Base-by-base conservation (phyloP, 2,329 filamentous ascomycete species). In the Colletotrichum tofieldiae region DNA sequence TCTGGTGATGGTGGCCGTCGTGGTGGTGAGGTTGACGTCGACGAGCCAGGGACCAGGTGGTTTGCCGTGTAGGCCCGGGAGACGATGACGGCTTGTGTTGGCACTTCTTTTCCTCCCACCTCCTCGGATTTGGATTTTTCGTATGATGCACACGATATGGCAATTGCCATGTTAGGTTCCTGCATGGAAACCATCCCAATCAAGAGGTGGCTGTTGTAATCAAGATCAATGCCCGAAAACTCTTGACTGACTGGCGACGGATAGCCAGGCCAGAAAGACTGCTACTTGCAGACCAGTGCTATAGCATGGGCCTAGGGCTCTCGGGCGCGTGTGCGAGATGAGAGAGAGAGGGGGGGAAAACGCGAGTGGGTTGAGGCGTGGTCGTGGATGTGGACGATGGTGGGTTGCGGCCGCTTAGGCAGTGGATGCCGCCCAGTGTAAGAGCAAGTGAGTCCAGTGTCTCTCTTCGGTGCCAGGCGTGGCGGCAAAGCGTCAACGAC, bases 401-500 rank as follows among this genome's bases (percentile, higher is more conserved):
- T 54, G 51, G 51, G n/a, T 49, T 26, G 11, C 29, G 51, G 51
- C 51, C n/a, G n/a, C 47, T 51, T 23, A 51, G 47, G 47, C 47
- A 7, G 14, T 20, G 26, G 49, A 52, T 52, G 26, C 49, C 52
- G 32, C 52, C 29, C 9, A 8, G 29, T 35, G 52, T 35, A 37
- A 55, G 20, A 55, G 52, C 52, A 32, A 47, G 26, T 47, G 41
- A 60, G 41, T 32, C 56, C 26, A 32, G 26, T 43, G 26, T 60
- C 41, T 60, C 39, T 60, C 41, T 29, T 45, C 14, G 20, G 35
- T 37, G 32, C 52, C 52, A 37, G 32, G 52, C 52, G 37, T 43
- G 7, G 37, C 37, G 55, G 37, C 55, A 59, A 29, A 59, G 55
- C 54, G 18, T 41, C 39, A 51, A 18, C 23, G 12, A 29, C 11